Conservation (phyloP, 1,284 basidiomycete species). For the Xerocomus amazonicus region DNA sequence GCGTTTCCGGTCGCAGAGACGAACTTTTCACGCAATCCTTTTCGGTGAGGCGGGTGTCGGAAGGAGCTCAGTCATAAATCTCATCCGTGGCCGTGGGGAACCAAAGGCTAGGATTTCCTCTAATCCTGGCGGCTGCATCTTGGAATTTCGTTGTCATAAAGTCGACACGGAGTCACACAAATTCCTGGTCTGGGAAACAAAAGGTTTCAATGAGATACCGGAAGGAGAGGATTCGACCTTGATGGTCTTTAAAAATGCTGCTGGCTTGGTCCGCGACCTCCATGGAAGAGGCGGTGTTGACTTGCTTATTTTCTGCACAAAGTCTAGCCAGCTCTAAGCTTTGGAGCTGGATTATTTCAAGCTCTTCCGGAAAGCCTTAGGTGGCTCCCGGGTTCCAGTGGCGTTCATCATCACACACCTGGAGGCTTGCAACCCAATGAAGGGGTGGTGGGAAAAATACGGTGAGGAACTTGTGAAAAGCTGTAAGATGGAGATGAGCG, state of each 20-base stretch:
- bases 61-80: conserved; percentile 32
- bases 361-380: conserved; percentile 36
- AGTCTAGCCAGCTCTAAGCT: conserved; percentile 25
- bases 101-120: conserved; percentile 14
- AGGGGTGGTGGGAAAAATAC: conserved; percentile 26
- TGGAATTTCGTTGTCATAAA: conserved; percentile 13
- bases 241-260: conserved; percentile 36
- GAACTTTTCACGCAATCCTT: conserved; percentile 19
- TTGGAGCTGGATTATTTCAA: conserved; percentile 30
- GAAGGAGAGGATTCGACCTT: conserved; percentile 12
- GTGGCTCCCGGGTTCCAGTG: conserved; percentile 36
- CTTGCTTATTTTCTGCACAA: conserved; percentile 39
- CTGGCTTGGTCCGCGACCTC: conserved; percentile 32
- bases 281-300: conserved; percentile 30
- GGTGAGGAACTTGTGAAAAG: conserved; percentile 10
- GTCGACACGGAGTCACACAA: conserved; percentile 17
- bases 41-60: conserved; percentile 30
- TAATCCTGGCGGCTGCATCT: too few relatives aligned
- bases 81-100: conserved; percentile 16
- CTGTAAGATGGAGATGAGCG: conserved; percentile 13
- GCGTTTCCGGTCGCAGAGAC: conserved; percentile 15
- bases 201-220: conserved; percentile 18
- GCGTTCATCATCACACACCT: conserved; percentile 38
- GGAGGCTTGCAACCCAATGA: conserved; percentile 30
- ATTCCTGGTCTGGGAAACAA: conserved; percentile 38